phyloP scores from a whole-genome alignment of 2,329 filamentous ascomycete genomes.

The Beauveria brongniartii region DNA sequence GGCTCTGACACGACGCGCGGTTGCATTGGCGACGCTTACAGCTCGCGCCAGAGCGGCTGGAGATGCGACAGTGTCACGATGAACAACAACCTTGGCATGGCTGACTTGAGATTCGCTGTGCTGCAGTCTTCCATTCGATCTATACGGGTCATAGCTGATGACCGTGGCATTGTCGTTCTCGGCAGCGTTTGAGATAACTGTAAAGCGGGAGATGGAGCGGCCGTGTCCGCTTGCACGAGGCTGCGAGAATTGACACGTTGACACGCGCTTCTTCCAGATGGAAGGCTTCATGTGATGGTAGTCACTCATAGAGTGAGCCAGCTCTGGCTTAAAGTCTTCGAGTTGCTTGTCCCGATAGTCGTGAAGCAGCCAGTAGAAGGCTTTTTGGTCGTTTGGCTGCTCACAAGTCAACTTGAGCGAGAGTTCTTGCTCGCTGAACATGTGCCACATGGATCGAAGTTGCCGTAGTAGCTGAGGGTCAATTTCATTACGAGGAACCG shows the following conservation, averaged over 20 bases:
- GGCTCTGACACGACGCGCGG: slow-evolving; percentile 21
- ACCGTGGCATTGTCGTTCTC: slow-evolving; percentile 41
- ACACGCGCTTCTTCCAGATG: slow-evolving; percentile 51
- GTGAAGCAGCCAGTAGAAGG: slow-evolving; percentile 80
- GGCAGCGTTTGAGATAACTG: slow-evolving; percentile 55
- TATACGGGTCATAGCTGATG: slow-evolving; percentile 76
- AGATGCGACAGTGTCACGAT: slow-evolving; percentile 38
- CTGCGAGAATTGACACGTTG: slow-evolving; percentile 52
- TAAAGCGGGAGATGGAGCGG: slow-evolving; percentile 52
- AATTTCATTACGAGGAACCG: slow-evolving; percentile 56
- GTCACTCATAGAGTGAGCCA: slow-evolving; percentile 83
- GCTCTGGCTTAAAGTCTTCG: slow-evolving; percentile 74
- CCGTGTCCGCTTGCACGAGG: slow-evolving; percentile 38
- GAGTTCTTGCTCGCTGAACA: slow-evolving; percentile 64
- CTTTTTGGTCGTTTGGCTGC: slow-evolving; percentile 79
- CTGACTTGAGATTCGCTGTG: slow-evolving; percentile 40
- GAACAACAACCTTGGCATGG: slow-evolving; percentile 61
- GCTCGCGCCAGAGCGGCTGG: slow-evolving; percentile 20
- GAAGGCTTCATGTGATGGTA: slow-evolving; percentile 69
- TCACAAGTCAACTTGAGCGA: slow-evolving; percentile 57
- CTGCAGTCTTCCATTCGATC: slow-evolving; percentile 51
- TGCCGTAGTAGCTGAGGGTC: slow-evolving; percentile 78
- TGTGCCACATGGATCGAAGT: slow-evolving; percentile 86
- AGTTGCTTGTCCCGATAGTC: slow-evolving; percentile 77
- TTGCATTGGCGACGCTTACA: slow-evolving; percentile 26